Conservation (phyloP, 176 grass and related monocot genomes). For the Lolium rigidum region DNA sequence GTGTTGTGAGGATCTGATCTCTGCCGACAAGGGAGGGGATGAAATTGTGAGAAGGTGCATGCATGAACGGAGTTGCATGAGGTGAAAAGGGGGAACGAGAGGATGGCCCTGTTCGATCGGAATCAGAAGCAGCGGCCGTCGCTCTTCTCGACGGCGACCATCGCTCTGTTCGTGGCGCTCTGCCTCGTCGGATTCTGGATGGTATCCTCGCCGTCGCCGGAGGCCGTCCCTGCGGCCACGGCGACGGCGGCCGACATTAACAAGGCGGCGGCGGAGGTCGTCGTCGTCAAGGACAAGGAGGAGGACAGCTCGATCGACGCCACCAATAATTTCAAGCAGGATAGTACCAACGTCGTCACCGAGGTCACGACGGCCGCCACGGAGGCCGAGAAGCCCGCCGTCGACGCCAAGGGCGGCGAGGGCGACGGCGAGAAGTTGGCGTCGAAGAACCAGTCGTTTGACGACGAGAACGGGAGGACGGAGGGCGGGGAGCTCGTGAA, state of each 20-base stretch:
- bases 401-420: slow-evolving; percentile 8
- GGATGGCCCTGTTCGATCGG: slow-evolving; percentile 81
- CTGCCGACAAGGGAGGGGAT: not conserved
- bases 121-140: slow-evolving; percentile 64
- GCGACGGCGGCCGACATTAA: slow-evolving; percentile 30
- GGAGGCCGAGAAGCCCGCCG: slow-evolving; percentile 30
- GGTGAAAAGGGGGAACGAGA: not conserved
- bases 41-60: not conserved
- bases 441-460: slow-evolving; percentile 56
- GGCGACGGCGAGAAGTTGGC: slow-evolving; percentile 32
- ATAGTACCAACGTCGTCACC: slow-evolving; percentile 48
- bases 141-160: slow-evolving; percentile 65
- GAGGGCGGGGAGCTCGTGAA: slow-evolving; percentile 79
- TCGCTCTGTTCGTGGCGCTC: slow-evolving; percentile 68
- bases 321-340: slow-evolving; percentile 62
- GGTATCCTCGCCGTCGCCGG: slow-evolving; percentile 58
- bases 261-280: slow-evolving; percentile 39
- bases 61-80: slow-evolving; percentile 20
- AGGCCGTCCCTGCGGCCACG: slow-evolving; percentile 42
- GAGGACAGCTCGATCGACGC: slow-evolving; percentile 73
- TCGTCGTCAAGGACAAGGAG: slow-evolving; percentile 37
- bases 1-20: not conserved
- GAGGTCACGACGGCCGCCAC: not conserved
- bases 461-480: slow-evolving; percentile 76
- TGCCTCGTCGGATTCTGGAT: slow-evolving; percentile 88